These are phyloP conservation scores for Cichorium intybus DNA, from an alignment of 140 eudicot genomes.

Conservation along the genomic window DNA sequence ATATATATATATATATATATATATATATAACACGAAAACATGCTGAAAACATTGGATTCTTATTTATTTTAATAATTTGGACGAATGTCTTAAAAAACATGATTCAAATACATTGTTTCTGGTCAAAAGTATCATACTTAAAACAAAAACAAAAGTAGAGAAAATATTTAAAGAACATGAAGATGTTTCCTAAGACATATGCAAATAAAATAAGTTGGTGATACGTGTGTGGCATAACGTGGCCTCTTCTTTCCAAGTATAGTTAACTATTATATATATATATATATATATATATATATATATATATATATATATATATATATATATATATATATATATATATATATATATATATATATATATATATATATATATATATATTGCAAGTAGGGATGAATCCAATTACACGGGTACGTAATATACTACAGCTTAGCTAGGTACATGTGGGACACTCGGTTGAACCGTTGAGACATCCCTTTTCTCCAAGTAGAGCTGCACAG, in stretches of 20 bases:
- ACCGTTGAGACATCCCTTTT: too few relatives aligned
- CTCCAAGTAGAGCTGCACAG: too few relatives aligned
- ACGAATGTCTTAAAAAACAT: conserved; percentile 22
- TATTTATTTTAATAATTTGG: neutral
- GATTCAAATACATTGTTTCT: conserved; percentile 24
- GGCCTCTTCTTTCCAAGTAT: conserved; percentile 7
- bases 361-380: too few relatives aligned
- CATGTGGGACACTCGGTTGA: too few relatives aligned
- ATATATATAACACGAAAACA: neutral
- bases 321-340: too few relatives aligned
- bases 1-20: neutral
- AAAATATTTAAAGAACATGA: conserved; percentile 22
- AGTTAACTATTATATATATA: neutral
- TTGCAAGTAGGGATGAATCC: too few relatives aligned
- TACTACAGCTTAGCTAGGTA: too few relatives aligned
- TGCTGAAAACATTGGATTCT: conserved; percentile 30
- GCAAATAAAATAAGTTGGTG: conserved; percentile 8
- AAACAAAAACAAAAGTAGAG: conserved; percentile 6
- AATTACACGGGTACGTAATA: too few relatives aligned
- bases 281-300: too few relatives aligned
- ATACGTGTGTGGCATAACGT: conserved; percentile 25
- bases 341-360: too few relatives aligned
- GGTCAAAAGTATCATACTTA: conserved; percentile 7
- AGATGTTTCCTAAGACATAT: conserved; percentile 24
- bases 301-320: too few relatives aligned